Conservation (phyloP, 495 filamentous ascomycete genomes). For the Penicillium taxi region DNA sequence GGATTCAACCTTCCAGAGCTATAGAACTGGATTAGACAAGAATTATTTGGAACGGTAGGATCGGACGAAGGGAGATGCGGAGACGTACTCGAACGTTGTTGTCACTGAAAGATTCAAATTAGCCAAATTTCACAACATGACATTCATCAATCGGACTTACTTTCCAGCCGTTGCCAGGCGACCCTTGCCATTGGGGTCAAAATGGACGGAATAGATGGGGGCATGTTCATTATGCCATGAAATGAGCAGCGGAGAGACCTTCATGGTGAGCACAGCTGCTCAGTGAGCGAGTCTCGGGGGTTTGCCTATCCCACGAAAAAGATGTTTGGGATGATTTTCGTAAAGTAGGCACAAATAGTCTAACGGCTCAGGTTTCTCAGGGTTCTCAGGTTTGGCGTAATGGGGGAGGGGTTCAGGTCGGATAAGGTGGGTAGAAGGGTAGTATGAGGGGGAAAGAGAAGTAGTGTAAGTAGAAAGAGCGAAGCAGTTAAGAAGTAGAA, state of each 20-base stretch:
- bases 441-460: background rate
- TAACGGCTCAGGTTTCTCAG: too few relatives aligned
- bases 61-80: slow-evolving; percentile 7
- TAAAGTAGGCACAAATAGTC: too few relatives aligned
- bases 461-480: background rate
- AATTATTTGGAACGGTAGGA: slow-evolving; percentile 6
- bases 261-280: slow-evolving; percentile 56
- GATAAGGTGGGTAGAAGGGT: slow-evolving; percentile 1
- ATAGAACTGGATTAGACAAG: slow-evolving; percentile 29
- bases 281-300: slow-evolving; percentile 11
- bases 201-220: slow-evolving; percentile 92
- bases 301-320: slow-evolving; percentile 4
- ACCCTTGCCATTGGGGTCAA: slow-evolving; percentile 88
- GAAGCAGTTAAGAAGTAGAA: too few relatives aligned
- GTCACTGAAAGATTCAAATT: slow-evolving; percentile 47
- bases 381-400: background rate
- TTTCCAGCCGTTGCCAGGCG: slow-evolving; percentile 87
- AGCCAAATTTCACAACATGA: slow-evolving; percentile 1
- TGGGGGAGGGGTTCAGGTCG: background rate
- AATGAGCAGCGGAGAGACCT: slow-evolving; percentile 81
- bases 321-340: too few relatives aligned
- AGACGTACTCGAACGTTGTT: slow-evolving; percentile 85
- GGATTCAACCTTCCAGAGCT: slow-evolving; percentile 86
- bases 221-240: slow-evolving; percentile 94
- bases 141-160: slow-evolving; percentile 20